These are phyloP conservation scores for Primulina eburnea DNA, from an alignment of 257 asterid genomes.

Conservation along the genomic window DNA sequence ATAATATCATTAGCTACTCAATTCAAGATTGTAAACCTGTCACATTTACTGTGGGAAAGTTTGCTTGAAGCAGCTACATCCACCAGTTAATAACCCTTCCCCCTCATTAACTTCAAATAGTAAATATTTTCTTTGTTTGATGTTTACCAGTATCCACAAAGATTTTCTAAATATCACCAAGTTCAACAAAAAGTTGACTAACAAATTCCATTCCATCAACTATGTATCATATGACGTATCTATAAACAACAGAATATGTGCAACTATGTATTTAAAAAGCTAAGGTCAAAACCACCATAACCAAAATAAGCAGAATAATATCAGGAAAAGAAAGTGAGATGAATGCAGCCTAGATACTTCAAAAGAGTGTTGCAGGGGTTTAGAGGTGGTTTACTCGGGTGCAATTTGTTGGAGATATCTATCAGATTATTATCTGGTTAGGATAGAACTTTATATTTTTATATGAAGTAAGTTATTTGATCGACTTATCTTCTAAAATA, in stretches of 20 bases:
- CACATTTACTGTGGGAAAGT: background rate
- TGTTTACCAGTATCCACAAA: background rate
- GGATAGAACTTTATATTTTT: too few species aligned
- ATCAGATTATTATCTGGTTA: too few species aligned
- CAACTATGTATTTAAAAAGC: too few species aligned
- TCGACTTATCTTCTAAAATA: too few species aligned
- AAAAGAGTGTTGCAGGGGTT: background rate
- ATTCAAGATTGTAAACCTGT: constrained; percentile 15
- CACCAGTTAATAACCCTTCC: background rate
- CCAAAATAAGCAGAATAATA: too few species aligned
- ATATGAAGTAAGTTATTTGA: too few species aligned
- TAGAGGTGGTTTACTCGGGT: background rate
- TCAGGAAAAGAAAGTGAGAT: background rate
- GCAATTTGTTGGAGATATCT: background rate
- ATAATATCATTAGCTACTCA: background rate
- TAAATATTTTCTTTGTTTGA: too few species aligned
- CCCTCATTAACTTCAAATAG: background rate
- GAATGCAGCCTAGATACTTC: background rate
- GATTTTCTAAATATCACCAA: background rate
- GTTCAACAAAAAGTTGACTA: background rate
- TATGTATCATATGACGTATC: too few species aligned
- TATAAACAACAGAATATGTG: too few species aligned
- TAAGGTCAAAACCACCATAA: too few species aligned
- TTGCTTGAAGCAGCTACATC: background rate
- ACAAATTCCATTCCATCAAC: too few species aligned